phyloP scores from a whole-genome alignment of 345 rosid genomes.

The Psidium friedrichsthalianum region DNA sequence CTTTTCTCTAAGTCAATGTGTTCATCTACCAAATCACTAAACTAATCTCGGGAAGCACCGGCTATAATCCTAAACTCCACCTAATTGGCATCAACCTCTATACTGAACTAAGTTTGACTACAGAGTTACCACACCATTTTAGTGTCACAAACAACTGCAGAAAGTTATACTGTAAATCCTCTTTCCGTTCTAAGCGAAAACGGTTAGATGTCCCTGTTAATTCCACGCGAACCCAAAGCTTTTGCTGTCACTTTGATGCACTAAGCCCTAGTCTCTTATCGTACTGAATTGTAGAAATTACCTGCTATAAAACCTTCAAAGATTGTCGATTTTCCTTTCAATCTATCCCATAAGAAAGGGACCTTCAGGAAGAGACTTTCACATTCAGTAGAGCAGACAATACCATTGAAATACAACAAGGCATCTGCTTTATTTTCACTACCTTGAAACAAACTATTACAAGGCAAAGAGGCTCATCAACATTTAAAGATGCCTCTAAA shows the following conservation, averaged over 20 bases:
- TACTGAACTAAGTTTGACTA: not conserved
- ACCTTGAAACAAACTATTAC: not conserved
- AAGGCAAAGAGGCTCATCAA: slow-evolving; percentile 13
- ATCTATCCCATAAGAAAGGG: not conserved
- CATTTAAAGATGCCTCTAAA: slow-evolving; percentile 12
- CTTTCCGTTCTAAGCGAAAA: not conserved
- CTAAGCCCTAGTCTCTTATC: not conserved
- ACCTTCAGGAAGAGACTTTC: not conserved
- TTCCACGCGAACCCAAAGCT: not conserved
- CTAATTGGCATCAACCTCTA: not conserved
- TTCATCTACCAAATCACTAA: not conserved
- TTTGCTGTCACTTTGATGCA: not conserved
- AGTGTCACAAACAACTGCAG: not conserved
- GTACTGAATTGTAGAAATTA: not conserved
- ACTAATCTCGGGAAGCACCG: not conserved
- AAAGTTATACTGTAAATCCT: not conserved
- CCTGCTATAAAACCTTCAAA: not conserved
- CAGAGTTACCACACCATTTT: not conserved
- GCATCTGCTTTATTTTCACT: not conserved
- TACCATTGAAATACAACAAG: not conserved
- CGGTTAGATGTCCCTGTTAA: not conserved
- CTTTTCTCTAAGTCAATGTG: not conserved
- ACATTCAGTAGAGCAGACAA: not conserved
- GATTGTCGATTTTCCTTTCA: not conserved
- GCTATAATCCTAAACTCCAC: not conserved